Evolutionary conservation across 441 rosid species (phyloP).

Genomic region (Euphorbia corollata): DNA sequence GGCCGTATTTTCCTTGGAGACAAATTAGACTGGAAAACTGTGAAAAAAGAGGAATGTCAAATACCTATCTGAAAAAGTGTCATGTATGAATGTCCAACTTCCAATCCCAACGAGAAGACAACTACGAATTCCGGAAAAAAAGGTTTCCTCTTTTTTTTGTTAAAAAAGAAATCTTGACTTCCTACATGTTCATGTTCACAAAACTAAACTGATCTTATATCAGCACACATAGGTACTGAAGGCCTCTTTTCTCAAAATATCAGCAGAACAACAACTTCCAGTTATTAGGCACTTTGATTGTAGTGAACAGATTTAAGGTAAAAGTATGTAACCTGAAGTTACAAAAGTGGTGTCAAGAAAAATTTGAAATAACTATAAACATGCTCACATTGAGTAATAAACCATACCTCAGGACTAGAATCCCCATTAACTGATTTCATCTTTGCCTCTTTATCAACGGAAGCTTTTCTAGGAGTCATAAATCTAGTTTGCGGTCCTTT

Average conservation of each 20-base stretch:
- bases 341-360: not conserved
- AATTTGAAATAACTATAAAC: not conserved
- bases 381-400: not conserved
- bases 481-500: constrained; percentile 96
- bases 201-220: too few species aligned
- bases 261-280: not conserved
- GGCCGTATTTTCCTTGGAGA: not conserved
- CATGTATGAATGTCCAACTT: too few species aligned
- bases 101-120: too few species aligned
- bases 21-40: not conserved
- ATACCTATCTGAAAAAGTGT: too few species aligned
- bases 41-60: not conserved
- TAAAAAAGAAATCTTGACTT: too few species aligned
- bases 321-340: not conserved
- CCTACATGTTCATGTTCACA: too few species aligned
- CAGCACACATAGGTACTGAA: not conserved
- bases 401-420: constrained; percentile 86
- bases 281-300: not conserved
- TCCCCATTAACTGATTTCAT: constrained; percentile 58
- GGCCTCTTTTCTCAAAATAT: not conserved
- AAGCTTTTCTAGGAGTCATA: constrained; percentile 79
- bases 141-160: too few species aligned
- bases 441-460: constrained; percentile 64
- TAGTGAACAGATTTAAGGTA: not conserved
- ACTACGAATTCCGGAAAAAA: too few species aligned